These are phyloP conservation scores for Torulaspora quercuum DNA, from an alignment of 805 yeast species.

Conservation along the genomic window DNA sequence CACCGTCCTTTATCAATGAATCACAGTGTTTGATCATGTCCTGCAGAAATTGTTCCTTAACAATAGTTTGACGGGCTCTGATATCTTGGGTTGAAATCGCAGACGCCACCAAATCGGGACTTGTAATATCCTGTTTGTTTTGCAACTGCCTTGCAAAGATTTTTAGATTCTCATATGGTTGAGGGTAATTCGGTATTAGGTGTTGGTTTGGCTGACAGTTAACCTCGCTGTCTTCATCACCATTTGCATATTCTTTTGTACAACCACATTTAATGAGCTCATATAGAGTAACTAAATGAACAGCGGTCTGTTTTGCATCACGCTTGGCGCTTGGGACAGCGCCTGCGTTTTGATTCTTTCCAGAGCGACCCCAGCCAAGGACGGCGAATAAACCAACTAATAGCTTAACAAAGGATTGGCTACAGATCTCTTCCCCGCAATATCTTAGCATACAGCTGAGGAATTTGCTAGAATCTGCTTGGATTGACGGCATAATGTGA, in stretches of 20 bases:
- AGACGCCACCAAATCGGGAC: constrained; percentile 3
- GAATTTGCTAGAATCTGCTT: constrained; percentile 71
- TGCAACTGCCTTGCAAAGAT: constrained; percentile 47
- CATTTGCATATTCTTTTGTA: constrained; percentile 7
- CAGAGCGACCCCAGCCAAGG: constrained; percentile 61
- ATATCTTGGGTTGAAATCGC: constrained; percentile 26
- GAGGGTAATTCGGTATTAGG: constrained; percentile 52
- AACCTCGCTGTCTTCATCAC: constrained; percentile 3
- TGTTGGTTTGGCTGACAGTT: constrained; percentile 38
- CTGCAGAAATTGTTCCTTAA: constrained; percentile 50
- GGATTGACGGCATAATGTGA: constrained; percentile 72
- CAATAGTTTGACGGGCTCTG: constrained; percentile 33
- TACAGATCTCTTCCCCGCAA: constrained; percentile 53
- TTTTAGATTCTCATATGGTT: constrained; percentile 62
- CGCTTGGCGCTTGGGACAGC: constrained; percentile 24
- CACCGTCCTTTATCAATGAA: constrained; percentile 62
- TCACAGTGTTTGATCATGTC: constrained; percentile 51
- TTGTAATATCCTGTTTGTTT: constrained; percentile 21
- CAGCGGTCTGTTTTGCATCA: constrained; percentile 26
- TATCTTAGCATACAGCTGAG: constrained; percentile 55
- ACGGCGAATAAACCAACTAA: constrained; percentile 64
- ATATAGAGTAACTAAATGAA: constrained; percentile 39
- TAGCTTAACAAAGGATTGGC: constrained; percentile 66
- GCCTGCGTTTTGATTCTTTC: constrained; percentile 22
- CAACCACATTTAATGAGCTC: constrained; percentile 47